Evolutionary conservation across 805 yeast species (phyloP), one percentile per base, ranked within the genome.

Genomic region (Deakozyma indianensis): DNA sequence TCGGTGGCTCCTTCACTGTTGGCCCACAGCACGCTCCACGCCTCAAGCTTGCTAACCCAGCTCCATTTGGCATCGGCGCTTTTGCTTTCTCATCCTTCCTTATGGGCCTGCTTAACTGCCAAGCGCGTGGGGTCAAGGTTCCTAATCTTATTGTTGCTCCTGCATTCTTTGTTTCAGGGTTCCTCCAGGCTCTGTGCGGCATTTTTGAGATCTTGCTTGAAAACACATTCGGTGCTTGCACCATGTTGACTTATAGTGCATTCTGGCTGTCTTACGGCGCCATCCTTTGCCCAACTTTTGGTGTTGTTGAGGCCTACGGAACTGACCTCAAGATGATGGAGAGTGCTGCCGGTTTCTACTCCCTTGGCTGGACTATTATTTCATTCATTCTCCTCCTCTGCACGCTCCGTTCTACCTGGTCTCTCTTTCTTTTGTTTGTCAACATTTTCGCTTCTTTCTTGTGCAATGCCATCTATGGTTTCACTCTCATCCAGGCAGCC

Each of bases 181-280:
- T 70, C 3, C 69, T 76, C 35, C 82, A 77, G 58, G 59, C 75
- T 44, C 58, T 76, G 29, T 82, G 83, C n/a, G 83, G 83, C 43
- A 71, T 78, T 74, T 78, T 79, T 72, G 83, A 77, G 58, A 69
- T 77, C 59, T 74, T 77, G 11, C 64, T 73, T 23, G 83, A 78
- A 53, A 76, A 76, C 63, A 72, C 82, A 28, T 78, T 77, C 62
- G 83, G 81, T 70, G 80, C 76, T 23, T 65, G 75, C 56, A 70
- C 43, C 48, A 63, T 55, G 59, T 51, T 53, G 41, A 59, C 48
- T n/a, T 68, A 29, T 48, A 84, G 80, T 40, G 81, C 78, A 0
- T 79, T 78, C 60, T 78, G 84, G 84, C 69, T 75, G 64, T 62
- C 78, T 14, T 77, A 70, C 62, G 82, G 74, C 46, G 80, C 79